Conservation (phyloP, 768 basidiomycete species). For the Tylopilus subfusipes region DNA sequence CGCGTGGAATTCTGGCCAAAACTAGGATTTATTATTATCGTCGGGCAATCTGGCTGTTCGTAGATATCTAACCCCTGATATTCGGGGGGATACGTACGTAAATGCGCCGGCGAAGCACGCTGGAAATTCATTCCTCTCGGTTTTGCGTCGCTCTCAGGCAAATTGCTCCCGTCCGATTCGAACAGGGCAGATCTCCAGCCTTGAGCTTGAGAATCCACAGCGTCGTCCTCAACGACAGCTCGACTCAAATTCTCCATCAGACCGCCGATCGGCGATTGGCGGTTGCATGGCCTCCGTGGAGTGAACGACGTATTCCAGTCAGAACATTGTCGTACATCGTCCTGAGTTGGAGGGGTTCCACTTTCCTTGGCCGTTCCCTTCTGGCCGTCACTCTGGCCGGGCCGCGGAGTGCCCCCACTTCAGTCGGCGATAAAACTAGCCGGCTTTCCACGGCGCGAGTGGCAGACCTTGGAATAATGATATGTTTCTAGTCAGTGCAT, state of each 20-base stretch:
- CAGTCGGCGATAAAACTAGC: slow-evolving; percentile 34
- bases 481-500: not conserved
- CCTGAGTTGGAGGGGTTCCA: not conserved
- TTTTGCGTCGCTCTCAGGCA: slow-evolving; percentile 22
- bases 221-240: too few relatives aligned
- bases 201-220: too few relatives aligned
- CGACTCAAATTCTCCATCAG: not conserved
- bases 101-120: slow-evolving; percentile 33
- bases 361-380: too few relatives aligned
- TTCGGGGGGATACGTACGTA: slow-evolving; percentile 62
- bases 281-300: slow-evolving; percentile 21
- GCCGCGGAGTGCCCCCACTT: slow-evolving; percentile 31
- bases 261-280: slow-evolving; percentile 29
- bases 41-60: slow-evolving; percentile 47
- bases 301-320: slow-evolving; percentile 3
- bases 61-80: slow-evolving; percentile 54
- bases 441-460: slow-evolving; percentile 16
- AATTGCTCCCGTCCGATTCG: slow-evolving; percentile 22
- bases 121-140: slow-evolving; percentile 36
- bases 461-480: too few relatives aligned
- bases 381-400: too few relatives aligned
- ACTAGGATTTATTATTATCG: slow-evolving; percentile 57
- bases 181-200: slow-evolving; percentile 1
- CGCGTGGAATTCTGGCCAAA: slow-evolving; percentile 61
- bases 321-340: not conserved